Conservation (phyloP, 2,329 filamentous ascomycete genomes). For the Lasiodiplodia sp. region DNA sequence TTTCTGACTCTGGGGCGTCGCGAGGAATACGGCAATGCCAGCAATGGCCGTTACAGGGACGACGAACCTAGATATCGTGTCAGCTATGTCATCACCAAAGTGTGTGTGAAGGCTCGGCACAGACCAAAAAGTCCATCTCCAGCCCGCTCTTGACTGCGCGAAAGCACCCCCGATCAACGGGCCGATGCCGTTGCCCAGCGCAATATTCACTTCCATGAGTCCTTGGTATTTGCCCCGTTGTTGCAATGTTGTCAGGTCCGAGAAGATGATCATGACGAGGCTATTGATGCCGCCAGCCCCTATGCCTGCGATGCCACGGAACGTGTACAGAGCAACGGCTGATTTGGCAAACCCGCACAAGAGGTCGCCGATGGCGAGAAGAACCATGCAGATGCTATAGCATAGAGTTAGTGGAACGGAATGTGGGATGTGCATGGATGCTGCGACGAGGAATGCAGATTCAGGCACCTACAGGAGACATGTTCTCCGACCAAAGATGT, state of each 20-base stretch:
- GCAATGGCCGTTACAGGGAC: conserved; percentile 8
- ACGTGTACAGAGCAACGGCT: conserved; percentile 40
- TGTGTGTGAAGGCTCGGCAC: neutral
- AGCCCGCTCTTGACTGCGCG: conserved; percentile 30
- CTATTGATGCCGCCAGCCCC: conserved; percentile 40
- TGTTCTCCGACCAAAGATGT: conserved; percentile 39
- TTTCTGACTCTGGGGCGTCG: neutral
- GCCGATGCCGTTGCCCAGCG: conserved; percentile 37
- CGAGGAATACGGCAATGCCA: conserved; percentile 13
- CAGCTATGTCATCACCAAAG: neutral
- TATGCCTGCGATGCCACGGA: conserved; percentile 41
- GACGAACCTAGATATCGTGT: neutral
- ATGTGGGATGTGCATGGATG: neutral
- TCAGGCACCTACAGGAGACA: conserved; percentile 10
- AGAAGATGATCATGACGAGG: conserved; percentile 47
- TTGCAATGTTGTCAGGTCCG: conserved; percentile 46
- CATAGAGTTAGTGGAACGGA: neutral
- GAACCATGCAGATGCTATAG: conserved; percentile 13
- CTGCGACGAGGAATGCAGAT: neutral
- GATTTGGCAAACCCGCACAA: conserved; percentile 40
- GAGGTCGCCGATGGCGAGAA: conserved; percentile 36
- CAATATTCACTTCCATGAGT: conserved; percentile 39
- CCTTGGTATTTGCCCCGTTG: conserved; percentile 49
- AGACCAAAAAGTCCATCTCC: conserved; percentile 28
- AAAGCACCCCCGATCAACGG: conserved; percentile 40